Percentiles rank a stretch among this genome's conserved stretches.
phyloP scores from a whole-genome alignment of 164 flowering plant genomes.

The Umbellularia californica region DNA sequence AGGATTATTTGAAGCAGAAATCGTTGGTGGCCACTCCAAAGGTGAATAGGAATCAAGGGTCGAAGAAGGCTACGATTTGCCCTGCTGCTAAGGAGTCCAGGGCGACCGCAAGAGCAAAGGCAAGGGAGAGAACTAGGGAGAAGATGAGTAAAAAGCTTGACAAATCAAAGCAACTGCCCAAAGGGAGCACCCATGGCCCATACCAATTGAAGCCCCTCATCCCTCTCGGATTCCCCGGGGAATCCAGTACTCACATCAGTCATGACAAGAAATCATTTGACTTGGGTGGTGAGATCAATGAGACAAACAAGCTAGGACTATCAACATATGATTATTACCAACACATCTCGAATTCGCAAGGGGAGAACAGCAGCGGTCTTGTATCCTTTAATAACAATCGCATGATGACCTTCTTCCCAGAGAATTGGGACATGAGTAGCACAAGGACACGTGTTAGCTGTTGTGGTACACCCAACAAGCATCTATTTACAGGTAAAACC shows the following conservation, averaged over 20 bases:
- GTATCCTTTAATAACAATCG: slow-evolving; percentile 5
- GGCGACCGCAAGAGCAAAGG: slow-evolving; percentile 53
- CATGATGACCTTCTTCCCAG: slow-evolving; percentile 5
- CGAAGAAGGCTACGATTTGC: slow-evolving; percentile 16
- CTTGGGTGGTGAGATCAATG: no score
- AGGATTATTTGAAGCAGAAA: neutral
- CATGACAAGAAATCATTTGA: no score
- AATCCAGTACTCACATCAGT: no score
- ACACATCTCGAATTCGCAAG: slow-evolving; percentile 16
- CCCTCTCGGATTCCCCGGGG: no score
- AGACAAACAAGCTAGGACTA: slow-evolving; percentile 21
- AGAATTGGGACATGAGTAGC: slow-evolving; percentile 12
- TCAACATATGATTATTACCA: slow-evolving; percentile 17
- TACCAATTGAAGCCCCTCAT: no score
- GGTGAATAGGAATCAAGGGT: slow-evolving; percentile 15
- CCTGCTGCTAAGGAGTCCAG: slow-evolving; percentile 34
- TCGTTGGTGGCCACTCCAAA: slow-evolving; percentile 8
- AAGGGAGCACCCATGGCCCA: slow-evolving; percentile 1
- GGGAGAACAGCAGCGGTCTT: slow-evolving; percentile 13
- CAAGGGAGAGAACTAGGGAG: slow-evolving; percentile 46
- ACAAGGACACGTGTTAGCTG: neutral
- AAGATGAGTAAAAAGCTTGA: slow-evolving; percentile 21
- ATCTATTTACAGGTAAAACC: slow-evolving; percentile 4
- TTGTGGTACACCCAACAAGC: slow-evolving; percentile 6
- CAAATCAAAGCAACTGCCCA: slow-evolving; percentile 3